phyloP scores from a whole-genome alignment of 208 protist species.

The Leishmania aethiopica region DNA sequence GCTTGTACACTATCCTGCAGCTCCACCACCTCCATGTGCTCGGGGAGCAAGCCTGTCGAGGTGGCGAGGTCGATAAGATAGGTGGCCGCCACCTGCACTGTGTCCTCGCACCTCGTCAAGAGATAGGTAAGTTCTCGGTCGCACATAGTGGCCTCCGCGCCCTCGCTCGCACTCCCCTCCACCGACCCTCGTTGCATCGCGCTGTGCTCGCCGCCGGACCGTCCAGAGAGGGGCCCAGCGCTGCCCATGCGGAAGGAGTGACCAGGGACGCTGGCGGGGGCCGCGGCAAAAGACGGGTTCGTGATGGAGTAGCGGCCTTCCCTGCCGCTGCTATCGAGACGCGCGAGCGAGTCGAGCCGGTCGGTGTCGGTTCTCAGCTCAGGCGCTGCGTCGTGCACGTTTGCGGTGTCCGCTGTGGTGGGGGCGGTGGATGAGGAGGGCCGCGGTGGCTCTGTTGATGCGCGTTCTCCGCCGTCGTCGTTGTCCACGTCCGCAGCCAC shows the following conservation, averaged over 20 bases:
- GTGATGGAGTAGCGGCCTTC: constrained; percentile 26
- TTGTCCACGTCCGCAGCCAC: not conserved
- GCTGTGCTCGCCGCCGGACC: not conserved
- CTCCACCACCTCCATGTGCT: constrained; percentile 20
- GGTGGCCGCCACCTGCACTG: constrained; percentile 14
- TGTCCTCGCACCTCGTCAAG: constrained; percentile 23
- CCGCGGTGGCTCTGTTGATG: not conserved
- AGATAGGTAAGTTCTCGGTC: constrained; percentile 11
- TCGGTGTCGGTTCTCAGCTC: not conserved
- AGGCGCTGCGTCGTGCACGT: not conserved
- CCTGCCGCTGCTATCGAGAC: not conserved
- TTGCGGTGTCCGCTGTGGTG: not conserved
- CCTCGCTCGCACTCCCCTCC: no score
- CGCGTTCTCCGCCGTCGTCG: not conserved
- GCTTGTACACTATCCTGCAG: constrained; percentile 11
- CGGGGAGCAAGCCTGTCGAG: constrained; percentile 26
- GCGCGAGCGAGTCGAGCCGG: not conserved
- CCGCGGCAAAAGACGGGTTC: constrained; percentile 19
- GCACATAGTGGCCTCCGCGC: not conserved
- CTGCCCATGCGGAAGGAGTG: constrained; percentile 1
- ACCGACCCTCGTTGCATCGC: not conserved
- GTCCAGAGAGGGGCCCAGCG: not conserved
- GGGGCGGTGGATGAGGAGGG: not conserved
- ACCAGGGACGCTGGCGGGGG: not conserved
- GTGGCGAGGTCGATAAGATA: constrained; percentile 35